Conservation (phyloP, 2,329 filamentous ascomycete species). For the Dactylellina sp. region DNA sequence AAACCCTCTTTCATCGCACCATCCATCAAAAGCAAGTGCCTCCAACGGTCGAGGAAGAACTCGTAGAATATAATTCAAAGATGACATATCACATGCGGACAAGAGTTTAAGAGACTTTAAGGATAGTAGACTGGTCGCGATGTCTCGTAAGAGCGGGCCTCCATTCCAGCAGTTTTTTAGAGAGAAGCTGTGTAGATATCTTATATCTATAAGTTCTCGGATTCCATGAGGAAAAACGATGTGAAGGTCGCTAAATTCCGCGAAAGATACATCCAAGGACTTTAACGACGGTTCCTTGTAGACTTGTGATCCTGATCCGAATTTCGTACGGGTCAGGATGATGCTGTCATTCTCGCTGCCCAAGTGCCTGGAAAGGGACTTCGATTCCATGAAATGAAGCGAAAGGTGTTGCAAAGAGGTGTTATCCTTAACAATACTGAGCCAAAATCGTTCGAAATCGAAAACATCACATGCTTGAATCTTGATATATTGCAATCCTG, state of each 20-base stretch:
- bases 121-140: background rate
- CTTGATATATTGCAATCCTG: background rate
- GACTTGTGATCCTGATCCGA: background rate
- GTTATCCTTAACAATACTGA: background rate
- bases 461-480: background rate
- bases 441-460: background rate
- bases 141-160: background rate
- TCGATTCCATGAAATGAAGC: background rate
- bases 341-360: background rate
- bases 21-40: constrained; percentile 8
- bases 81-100: background rate
- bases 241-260: background rate
- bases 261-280: background rate
- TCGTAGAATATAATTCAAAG: background rate
- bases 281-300: background rate
- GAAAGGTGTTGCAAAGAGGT: background rate
- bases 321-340: background rate
- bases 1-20: background rate
- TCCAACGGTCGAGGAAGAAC: constrained; percentile 2
- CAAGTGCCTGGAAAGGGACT: background rate
- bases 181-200: background rate
- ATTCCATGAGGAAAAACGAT: constrained; percentile 1
- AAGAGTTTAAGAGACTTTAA: constrained; percentile 13
- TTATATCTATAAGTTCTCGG: background rate
- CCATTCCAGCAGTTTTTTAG: constrained; percentile 9